Conservation (phyloP, 2,329 filamentous ascomycete genomes). For the Rhinocladiella mackenziei region DNA sequence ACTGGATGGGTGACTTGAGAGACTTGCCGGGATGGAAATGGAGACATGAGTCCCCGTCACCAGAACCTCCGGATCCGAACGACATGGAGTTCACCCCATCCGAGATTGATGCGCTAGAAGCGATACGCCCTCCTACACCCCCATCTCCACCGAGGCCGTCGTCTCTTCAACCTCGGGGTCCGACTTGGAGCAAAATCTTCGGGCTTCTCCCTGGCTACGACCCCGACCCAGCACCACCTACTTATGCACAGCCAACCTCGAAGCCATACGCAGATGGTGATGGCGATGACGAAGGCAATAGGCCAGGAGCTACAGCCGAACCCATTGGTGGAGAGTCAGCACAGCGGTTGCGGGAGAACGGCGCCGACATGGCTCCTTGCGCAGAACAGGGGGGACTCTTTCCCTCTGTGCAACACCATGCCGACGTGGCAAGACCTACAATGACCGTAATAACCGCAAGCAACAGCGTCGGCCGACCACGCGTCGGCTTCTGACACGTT, state of each 20-base stretch:
- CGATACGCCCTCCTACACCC: conserved; percentile 9
- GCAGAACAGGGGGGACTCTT: conserved; percentile 3
- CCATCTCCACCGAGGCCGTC: conserved; percentile 1
- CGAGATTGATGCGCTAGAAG: conserved; percentile 11
- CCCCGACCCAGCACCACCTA: background rate
- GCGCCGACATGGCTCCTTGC: conserved; percentile 8
- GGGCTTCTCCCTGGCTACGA: background rate
- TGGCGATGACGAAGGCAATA: background rate
- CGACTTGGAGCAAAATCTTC: background rate
- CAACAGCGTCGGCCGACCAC: conserved; percentile 8
- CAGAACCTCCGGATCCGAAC: conserved; percentile 11
- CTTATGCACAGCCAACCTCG: background rate
- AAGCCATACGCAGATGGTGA: background rate
- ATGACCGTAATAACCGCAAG: conserved; percentile 1
- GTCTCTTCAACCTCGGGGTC: background rate
- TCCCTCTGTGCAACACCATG: conserved; percentile 7
- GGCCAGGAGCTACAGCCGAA: conserved; percentile 1
- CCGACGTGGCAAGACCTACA: background rate
- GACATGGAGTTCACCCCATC: conserved; percentile 11
- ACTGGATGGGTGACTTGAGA: background rate
- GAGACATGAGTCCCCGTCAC: conserved; percentile 12
- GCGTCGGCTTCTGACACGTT: conserved; percentile 4
- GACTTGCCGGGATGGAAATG: conserved; percentile 11
- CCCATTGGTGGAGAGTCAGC: conserved; percentile 2
- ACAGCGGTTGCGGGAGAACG: conserved; percentile 5